Base-by-base conservation (phyloP, 352 stramenopile genomes). In the Pythium dissotocum region DNA sequence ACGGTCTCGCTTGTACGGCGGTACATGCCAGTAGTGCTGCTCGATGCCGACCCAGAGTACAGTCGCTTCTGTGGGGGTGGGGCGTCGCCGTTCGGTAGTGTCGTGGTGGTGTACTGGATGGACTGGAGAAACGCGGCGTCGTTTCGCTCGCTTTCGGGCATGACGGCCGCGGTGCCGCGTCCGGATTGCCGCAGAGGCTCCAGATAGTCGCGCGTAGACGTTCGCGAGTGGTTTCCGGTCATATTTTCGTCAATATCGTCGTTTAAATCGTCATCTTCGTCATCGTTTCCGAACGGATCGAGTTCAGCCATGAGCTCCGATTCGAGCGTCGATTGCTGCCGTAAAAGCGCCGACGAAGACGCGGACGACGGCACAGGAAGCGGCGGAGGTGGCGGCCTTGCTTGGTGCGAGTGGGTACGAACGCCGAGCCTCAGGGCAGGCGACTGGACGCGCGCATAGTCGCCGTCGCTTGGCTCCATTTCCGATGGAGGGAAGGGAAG, bases 1-100 rank as follows among this genome's bases (percentile, higher is more conserved):
- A 72, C 53, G 14, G 66, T 72, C 61, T 72, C 66, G 28, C 66
- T 72, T 12, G 66, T 68, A 16, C 35, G n/a, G 6, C 66, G 66
- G 36, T 38, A 46, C 28, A 63, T 42, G 13, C 38, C 38, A 40
- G 8, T 40, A 9, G 35, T 13, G 44, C 46, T 21, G 10, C 32
- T 53, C 46, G 46, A 6, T 16, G n/a, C 21, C 46, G 21, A 13
- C 18, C 28, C 38, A 14, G 30, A 42, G n/a, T 30, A 30, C 57
- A 52, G 21, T 18, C 18, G 4, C 38, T 55, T 67, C 35, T 53
- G 35, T 55, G 58, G 57, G 0, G 54, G 52, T 18, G 52, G 52
- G 28, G 52, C 28, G 28, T 36, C 52, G 10, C 26, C n/a, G n/a
- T 54, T 26, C n/a, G n/a, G 48, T 18, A 58, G 46, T 6, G 46